A percentile compares a stretch with the other conserved stretches of the same genome.
Conservation (phyloP, 1,284 basidiomycete species). For the Malassezia arunalokei region DNA sequence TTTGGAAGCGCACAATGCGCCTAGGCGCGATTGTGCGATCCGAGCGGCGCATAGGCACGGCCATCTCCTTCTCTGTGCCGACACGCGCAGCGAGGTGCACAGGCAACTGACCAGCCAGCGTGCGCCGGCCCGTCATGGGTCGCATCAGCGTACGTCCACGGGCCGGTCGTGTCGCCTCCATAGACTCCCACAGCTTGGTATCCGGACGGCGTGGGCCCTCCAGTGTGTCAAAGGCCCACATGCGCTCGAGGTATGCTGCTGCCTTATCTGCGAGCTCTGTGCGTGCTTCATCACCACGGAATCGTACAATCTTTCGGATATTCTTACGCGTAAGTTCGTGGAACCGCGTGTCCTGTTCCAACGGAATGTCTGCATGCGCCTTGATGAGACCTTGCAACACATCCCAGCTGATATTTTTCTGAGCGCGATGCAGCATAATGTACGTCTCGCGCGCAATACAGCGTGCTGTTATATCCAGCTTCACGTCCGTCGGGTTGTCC, state of each 20-base stretch:
- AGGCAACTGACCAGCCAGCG: constrained; percentile 20
- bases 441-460: constrained; percentile 29
- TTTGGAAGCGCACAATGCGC: constrained; percentile 13
- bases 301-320: constrained; percentile 32
- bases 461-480: constrained; percentile 47
- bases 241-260: constrained; percentile 23
- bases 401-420: constrained; percentile 18
- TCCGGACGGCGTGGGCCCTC: constrained; percentile 27
- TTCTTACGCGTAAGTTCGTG: constrained; percentile 30
- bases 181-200: constrained; percentile 8
- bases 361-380: constrained; percentile 17
- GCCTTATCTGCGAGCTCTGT: constrained; percentile 25
- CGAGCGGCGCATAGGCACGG: constrained; percentile 4
- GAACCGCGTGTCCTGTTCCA: constrained; percentile 32
- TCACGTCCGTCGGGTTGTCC: constrained; percentile 79
- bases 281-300: constrained; percentile 28
- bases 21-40: constrained; percentile 1
- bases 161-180: constrained; percentile 13
- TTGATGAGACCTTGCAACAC: constrained; percentile 4
- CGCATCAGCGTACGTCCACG: constrained; percentile 26
- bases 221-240: constrained; percentile 26
- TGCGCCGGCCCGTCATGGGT: constrained; percentile 20
- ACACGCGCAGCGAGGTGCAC: constrained; percentile 5
- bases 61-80: constrained; percentile 1
- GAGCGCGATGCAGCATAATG: constrained; percentile 20